Percentiles rank a stretch among this genome's conserved stretches.
phyloP scores from a whole-genome alignment of 257 asterid genomes.

The Scutellaria minor region DNA sequence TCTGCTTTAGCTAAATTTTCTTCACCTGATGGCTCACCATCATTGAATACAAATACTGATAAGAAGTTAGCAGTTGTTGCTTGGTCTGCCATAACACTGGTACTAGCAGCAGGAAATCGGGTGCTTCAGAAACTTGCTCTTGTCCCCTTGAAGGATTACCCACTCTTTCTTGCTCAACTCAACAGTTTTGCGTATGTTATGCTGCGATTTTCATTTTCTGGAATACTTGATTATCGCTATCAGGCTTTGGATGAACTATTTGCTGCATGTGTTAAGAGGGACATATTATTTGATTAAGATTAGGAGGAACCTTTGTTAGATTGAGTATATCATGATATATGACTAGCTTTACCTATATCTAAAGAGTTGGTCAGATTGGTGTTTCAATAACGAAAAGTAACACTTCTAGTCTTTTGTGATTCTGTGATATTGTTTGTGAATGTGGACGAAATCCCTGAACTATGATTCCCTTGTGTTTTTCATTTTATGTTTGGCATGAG shows the following conservation, averaged over 20 bases:
- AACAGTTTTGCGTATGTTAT: conserved; percentile 60
- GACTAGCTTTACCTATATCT: not conserved
- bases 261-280: not conserved
- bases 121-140: conserved; percentile 83
- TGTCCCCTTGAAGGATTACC: conserved; percentile 79
- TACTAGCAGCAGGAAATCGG: conserved; percentile 57
- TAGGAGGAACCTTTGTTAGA: not conserved
- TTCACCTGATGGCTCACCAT: conserved; percentile 19
- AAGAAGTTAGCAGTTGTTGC: conserved; percentile 37
- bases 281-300: not conserved
- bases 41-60: conserved; percentile 25
- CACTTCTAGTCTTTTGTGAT: not conserved
- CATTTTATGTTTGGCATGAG: not conserved
- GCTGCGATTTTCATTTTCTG: not conserved
- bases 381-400: not conserved
- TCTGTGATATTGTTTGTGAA: not conserved
- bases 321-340: not conserved
- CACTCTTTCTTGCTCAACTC: conserved; percentile 76
- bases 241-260: not conserved
- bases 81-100: conserved; percentile 53
- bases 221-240: not conserved
- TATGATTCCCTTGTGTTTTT: not conserved
- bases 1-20: conserved; percentile 30
- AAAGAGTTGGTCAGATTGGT: not conserved
- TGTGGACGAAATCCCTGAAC: not conserved